Evolutionary conservation across 1,139 yeast genomes (phyloP), one percentile per base, ranked within the genome.

Genomic region (Lizanozyma gosingica): DNA sequence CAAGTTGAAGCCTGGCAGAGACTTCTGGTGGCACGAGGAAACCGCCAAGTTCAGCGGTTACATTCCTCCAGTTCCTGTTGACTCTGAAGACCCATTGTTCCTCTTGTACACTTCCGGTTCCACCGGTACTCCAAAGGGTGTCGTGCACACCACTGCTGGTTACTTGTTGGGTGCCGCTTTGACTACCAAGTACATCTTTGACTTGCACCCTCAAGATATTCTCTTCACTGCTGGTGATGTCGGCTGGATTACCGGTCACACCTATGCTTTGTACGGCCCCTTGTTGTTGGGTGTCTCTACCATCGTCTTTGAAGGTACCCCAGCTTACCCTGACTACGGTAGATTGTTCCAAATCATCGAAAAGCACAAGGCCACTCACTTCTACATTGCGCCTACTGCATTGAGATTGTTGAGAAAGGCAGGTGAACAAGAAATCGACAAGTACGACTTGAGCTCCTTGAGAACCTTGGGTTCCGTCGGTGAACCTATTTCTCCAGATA

Each of bases 201-300:
- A 94, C 63, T 75, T 92, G 43, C 95, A 87, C 60, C 78, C 81
- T 41, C 83, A 84, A 54, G 98, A 92, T 63, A 76, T 84, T 41
- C 71, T 92, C 46, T 92, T 92, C 73, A 90, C 97, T 40, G 97
- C 97, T 41, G 97, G 97, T 62, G 98, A 92, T 63, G 95, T 92
- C 41, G 98, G 98, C 62, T 92, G 98, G 98, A 92, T 92, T 60
- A 92, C 98, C 35, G 98, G 98, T 54, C 98, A 92, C 66, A 83
- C 97, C 34, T 92, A 92, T 58, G 96, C 95, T 33, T 71, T 90
- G 46, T 92, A 92, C 60, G 97, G 97, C 48, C 97, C 98, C 43
- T 76, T 92, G 55, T 65, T 79, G 40, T 72, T 87, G 43, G 98
- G 98, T 62, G 81, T 87, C 43, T 84, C 97, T 41, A 80, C 97